Conservation (phyloP, 1,139 yeast species). For the Protomyces inouyei region DNA sequence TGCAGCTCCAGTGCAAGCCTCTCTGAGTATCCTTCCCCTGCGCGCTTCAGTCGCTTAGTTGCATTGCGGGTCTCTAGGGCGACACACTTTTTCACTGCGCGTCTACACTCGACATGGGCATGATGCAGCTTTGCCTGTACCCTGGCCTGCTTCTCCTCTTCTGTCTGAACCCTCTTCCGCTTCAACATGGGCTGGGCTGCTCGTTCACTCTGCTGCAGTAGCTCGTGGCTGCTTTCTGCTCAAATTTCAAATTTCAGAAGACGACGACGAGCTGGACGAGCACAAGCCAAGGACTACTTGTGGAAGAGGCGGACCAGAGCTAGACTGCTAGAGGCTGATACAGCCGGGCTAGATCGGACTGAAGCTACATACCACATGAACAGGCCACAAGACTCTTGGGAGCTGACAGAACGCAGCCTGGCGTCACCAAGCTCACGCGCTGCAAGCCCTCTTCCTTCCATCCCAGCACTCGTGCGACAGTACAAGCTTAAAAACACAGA, state of each 20-base stretch:
- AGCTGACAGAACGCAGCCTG: not conserved
- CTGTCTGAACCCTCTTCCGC: not conserved
- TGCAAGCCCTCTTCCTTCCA: not conserved
- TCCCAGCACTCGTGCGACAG: not conserved
- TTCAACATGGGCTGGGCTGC: not conserved
- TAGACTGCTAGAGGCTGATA: too few species aligned
- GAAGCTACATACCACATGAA: not conserved
- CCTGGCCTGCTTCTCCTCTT: not conserved
- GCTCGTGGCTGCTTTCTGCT: not conserved
- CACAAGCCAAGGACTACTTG: not conserved
- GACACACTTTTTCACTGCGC: slow-evolving; percentile 39
- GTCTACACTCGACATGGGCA: slow-evolving; percentile 37
- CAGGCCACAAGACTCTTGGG: not conserved
- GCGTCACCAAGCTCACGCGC: not conserved
- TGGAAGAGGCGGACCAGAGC: not conserved
- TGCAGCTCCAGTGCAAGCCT: slow-evolving; percentile 36
- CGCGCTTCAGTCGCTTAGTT: slow-evolving; percentile 35
- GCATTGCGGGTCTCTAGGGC: slow-evolving; percentile 25
- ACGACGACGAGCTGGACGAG: not conserved
- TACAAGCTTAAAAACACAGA: not conserved
- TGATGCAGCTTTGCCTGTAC: slow-evolving; percentile 4
- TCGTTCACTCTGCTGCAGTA: not conserved
- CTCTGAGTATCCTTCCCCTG: slow-evolving; percentile 30
- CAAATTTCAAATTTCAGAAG: not conserved
- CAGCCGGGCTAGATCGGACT: too few species aligned